Evolutionary conservation across 106 monocot species (phyloP), one percentile per base, ranked within the genome.

Genomic region (Platanthera guangdongensis): DNA sequence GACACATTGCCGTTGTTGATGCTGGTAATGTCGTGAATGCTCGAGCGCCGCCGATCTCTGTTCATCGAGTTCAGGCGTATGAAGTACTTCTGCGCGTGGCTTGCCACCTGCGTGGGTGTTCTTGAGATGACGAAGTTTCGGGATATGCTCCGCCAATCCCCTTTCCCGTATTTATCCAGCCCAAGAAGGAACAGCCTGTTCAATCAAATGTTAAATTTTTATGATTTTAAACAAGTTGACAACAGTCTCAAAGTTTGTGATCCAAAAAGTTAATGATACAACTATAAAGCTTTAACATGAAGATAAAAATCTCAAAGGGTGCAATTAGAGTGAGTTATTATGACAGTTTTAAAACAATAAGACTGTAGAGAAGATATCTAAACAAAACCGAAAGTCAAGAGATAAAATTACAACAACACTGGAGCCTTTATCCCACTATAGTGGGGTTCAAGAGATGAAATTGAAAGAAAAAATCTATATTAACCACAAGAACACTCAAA

Each of bases 21-120:
- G 10, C 68, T 83, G 70, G 84, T 85, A 45, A 90, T 87, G 50
- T 90, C 90, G 30, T 90, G 90, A 64, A 87, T 87, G 78, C 90
- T 90, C 8, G 90, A 80, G 55, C 87, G 54, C 53, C 87, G 80
- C 68, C 87, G 50, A 25, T 87, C 84, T 50, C 87, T 90, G 74
- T 85, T 90, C 78, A 87, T 85, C 0, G 84, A 82, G 60, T 90
- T 90, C 11, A 87, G 59, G 7, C 87, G 82, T 57, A 84, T 85
- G 82, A 87, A 90, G 76, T 84, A 87, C 82, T 90, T 87, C 75
- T 90, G 84, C 5, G 89, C 89, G 53, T 89, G 89, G 79, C 86
- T 89, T 28, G 89, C 89, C n/a, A 89, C 89, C 47, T 89, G 89
- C 0, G 84, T 82, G 4, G 86, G 86, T 3, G 84, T 86, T 64